A percentile compares a stretch with the other conserved stretches of the same genome.
phyloP scores from a whole-genome alignment of 2,329 filamentous ascomycete species.

The Aspergillus sp. region DNA sequence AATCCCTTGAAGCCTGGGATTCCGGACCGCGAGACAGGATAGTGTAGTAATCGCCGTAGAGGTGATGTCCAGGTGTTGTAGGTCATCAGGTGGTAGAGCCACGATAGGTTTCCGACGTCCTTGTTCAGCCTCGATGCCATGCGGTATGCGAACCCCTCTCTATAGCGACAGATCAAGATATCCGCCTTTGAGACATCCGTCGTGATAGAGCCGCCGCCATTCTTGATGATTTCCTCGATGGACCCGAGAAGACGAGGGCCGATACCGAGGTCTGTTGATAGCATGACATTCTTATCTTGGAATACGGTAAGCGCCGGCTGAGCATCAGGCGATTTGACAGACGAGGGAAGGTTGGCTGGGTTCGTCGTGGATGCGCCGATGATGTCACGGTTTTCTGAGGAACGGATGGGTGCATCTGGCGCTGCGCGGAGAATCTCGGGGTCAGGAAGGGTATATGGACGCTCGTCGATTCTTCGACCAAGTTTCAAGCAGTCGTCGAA shows the following conservation, averaged over 20 bases:
- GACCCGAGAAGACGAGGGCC: constrained; percentile 66
- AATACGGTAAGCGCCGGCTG: constrained; percentile 71
- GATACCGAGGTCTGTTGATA: constrained; percentile 74
- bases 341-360: constrained; percentile 43
- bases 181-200: constrained; percentile 69
- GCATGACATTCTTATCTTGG: constrained; percentile 71
- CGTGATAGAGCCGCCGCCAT: constrained; percentile 71
- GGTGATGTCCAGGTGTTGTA: constrained; percentile 88
- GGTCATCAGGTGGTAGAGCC: constrained; percentile 91
- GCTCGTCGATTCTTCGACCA: constrained; percentile 85
- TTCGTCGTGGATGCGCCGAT: constrained; percentile 65
- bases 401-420: constrained; percentile 58
- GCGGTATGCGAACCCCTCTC: constrained; percentile 77
- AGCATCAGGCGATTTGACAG: constrained; percentile 29
- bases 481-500: constrained; percentile 96
- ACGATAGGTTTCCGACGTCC: constrained; percentile 87
- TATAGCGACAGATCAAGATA: constrained; percentile 84
- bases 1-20: constrained; percentile 76
- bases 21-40: constrained; percentile 75
- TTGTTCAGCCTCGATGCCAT: constrained; percentile 74
- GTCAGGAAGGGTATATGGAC: constrained; percentile 81
- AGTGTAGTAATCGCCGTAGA: constrained; percentile 79
- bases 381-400: constrained; percentile 63
- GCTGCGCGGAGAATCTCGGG: constrained; percentile 73
- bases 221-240: constrained; percentile 69